Percentiles rank a stretch among this genome's conserved stretches.
phyloP scores from a whole-genome alignment of 2,329 filamentous ascomycete species.

The Phaeosphaeriaceae sp. region DNA sequence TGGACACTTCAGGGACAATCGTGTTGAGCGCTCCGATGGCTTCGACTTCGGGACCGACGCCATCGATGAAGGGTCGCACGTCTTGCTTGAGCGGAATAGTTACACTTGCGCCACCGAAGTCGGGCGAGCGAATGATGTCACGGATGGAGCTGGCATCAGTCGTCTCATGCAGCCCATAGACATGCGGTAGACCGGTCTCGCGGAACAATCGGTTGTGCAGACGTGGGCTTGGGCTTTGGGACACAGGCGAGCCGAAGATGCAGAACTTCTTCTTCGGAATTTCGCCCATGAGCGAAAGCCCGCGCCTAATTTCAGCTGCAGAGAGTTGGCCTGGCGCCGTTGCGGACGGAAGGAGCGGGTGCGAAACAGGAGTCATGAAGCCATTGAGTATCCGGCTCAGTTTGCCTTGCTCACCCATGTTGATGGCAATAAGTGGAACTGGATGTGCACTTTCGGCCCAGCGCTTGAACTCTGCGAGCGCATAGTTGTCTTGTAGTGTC shows the following conservation, averaged over 20 bases:
- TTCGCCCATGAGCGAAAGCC: conserved; percentile 78
- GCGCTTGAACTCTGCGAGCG: conserved; percentile 79
- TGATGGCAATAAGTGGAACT: conserved; percentile 90
- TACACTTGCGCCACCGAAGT: conserved; percentile 92
- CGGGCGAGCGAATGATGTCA: conserved; percentile 69
- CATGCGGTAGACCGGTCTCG: conserved; percentile 79
- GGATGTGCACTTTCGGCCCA: conserved; percentile 76
- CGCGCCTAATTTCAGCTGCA: conserved; percentile 83
- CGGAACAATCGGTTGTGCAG: conserved; percentile 88
- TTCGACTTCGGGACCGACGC: conserved; percentile 77
- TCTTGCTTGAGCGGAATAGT: conserved; percentile 95
- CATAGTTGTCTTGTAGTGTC: conserved; percentile 83
- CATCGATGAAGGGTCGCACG: conserved; percentile 81
- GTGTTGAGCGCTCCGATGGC: conserved; percentile 95
- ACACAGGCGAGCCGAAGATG: conserved; percentile 86
- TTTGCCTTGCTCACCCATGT: conserved; percentile 90
- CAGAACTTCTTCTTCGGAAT: conserved; percentile 79
- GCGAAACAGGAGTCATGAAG: conserved; percentile 94
- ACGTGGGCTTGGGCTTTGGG: conserved; percentile 81
- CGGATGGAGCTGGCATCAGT: conserved; percentile 65
- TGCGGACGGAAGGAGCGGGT: conserved; percentile 87
- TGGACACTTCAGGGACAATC: conserved; percentile 68
- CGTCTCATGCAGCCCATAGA: conserved; percentile 81
- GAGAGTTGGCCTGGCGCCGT: conserved; percentile 94
- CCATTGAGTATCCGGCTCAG: conserved; percentile 87